A percentile compares a stretch with the other conserved stretches of the same genome.
Evolutionary conservation across 1,139 yeast genomes (phyloP).

Genomic region (Pichia sp.): DNA sequence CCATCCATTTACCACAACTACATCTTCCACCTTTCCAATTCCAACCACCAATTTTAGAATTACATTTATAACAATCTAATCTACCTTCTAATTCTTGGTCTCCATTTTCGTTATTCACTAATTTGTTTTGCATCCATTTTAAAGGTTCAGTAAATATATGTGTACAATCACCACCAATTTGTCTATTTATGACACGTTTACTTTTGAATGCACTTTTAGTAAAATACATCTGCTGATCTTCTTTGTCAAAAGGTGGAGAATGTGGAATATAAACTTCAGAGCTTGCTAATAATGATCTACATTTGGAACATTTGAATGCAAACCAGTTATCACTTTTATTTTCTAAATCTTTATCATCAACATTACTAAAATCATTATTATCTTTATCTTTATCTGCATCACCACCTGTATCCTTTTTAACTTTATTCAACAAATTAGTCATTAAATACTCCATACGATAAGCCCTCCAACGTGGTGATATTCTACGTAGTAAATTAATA

Average conservation of each 20-base stretch:
- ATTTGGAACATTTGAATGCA: constrained; percentile 56
- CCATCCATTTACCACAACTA: constrained; percentile 93
- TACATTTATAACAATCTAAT: constrained; percentile 78
- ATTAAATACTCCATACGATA: constrained; percentile 16
- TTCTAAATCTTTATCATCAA: constrained; percentile 12
- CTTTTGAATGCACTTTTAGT: constrained; percentile 56
- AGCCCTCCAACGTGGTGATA: constrained; percentile 21
- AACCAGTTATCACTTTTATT: constrained; percentile 17
- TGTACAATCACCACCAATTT: constrained; percentile 61
- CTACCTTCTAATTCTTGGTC: constrained; percentile 88
- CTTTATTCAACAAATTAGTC: constrained; percentile 2
- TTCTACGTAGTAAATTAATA: constrained; percentile 9
- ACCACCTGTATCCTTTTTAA: neutral
- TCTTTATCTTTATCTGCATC: constrained; percentile 13
- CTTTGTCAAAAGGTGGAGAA: constrained; percentile 48
- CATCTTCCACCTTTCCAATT: constrained; percentile 95
- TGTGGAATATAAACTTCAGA: constrained; percentile 49
- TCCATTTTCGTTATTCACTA: constrained; percentile 82
- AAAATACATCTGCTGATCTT: constrained; percentile 56
- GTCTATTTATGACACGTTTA: constrained; percentile 48
- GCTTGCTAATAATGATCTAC: constrained; percentile 53
- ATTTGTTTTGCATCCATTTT: constrained; percentile 81
- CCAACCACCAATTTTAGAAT: constrained; percentile 79
- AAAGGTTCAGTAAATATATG: constrained; percentile 84
- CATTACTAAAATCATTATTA: constrained; percentile 26